phyloP scores from a whole-genome alignment of 2,329 filamentous ascomycete genomes.

The Aspergillus intermedius region DNA sequence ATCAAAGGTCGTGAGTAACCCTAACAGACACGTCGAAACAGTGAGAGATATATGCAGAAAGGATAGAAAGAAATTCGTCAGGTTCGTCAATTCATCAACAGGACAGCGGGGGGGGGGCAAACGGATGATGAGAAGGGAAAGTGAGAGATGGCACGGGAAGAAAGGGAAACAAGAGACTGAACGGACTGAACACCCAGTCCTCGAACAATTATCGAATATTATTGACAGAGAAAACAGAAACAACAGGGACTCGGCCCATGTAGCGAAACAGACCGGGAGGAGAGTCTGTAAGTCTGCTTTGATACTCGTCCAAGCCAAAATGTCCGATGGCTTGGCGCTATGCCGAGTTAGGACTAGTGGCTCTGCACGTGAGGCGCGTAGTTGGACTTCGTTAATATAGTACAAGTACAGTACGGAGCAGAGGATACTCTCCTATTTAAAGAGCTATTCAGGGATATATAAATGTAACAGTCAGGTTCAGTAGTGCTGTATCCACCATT shows the following conservation, averaged over 20 bases:
- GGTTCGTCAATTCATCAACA: conserved; percentile 36
- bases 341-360: neutral
- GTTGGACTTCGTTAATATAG: neutral
- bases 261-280: neutral
- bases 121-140: conserved; percentile 9
- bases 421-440: too few relatives aligned
- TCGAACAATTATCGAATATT: neutral
- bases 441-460: too few relatives aligned
- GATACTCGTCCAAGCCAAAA: neutral
- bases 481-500: too few relatives aligned
- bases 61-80: conserved; percentile 34
- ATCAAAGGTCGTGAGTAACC: conserved; percentile 7
- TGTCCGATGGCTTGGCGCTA: neutral
- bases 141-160: conserved; percentile 6
- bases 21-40: conserved; percentile 9
- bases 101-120: conserved; percentile 11
- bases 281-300: neutral
- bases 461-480: too few relatives aligned
- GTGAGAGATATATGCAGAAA: conserved; percentile 17
- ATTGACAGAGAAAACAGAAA: neutral
- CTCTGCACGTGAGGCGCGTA: conserved; percentile 1
- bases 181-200: neutral
- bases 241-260: neutral
- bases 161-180: conserved; percentile 2
- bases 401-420: neutral